These are phyloP conservation scores for Trametes elegans DNA, from an alignment of 768 basidiomycete species.

Conservation along the genomic window DNA sequence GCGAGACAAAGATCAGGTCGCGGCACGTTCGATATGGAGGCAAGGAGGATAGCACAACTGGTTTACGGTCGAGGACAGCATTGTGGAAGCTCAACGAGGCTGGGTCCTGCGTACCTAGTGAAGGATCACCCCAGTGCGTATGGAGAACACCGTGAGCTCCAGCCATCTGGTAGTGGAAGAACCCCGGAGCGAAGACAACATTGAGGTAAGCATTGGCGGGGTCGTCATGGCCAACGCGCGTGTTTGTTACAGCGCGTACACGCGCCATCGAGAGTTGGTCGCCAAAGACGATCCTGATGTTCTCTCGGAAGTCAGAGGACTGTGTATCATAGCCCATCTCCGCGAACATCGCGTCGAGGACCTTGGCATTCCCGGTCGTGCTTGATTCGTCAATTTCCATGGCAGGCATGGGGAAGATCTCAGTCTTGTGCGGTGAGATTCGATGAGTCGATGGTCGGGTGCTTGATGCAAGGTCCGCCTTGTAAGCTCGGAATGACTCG, in stretches of 20 bases:
- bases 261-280: slow-evolving; percentile 40
- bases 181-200: slow-evolving; percentile 31
- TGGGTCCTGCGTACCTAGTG: slow-evolving; percentile 29
- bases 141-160: slow-evolving; percentile 31
- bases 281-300: slow-evolving; percentile 25
- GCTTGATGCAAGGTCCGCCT: background rate
- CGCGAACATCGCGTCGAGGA: slow-evolving; percentile 26
- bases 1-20: slow-evolving; percentile 31
- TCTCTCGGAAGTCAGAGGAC: background rate
- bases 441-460: background rate
- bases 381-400: slow-evolving; percentile 39
- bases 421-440: slow-evolving; percentile 32
- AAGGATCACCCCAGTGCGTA: slow-evolving; percentile 20
- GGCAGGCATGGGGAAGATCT: slow-evolving; percentile 29
- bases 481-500: background rate
- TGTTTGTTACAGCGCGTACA: slow-evolving; percentile 30
- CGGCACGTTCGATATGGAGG: slow-evolving; percentile 31
- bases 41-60: slow-evolving; percentile 27
- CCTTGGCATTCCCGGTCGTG: slow-evolving; percentile 34
- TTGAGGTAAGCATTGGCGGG: slow-evolving; percentile 26
- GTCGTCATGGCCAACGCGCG: slow-evolving; percentile 32
- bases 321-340: slow-evolving; percentile 25
- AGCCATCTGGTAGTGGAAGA: slow-evolving; percentile 40
- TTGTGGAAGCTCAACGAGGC: slow-evolving; percentile 35
- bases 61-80: slow-evolving; percentile 30